Evolutionary conservation across 805 yeast species (phyloP).

Genomic region (Hanseniaspora vineae): DNA sequence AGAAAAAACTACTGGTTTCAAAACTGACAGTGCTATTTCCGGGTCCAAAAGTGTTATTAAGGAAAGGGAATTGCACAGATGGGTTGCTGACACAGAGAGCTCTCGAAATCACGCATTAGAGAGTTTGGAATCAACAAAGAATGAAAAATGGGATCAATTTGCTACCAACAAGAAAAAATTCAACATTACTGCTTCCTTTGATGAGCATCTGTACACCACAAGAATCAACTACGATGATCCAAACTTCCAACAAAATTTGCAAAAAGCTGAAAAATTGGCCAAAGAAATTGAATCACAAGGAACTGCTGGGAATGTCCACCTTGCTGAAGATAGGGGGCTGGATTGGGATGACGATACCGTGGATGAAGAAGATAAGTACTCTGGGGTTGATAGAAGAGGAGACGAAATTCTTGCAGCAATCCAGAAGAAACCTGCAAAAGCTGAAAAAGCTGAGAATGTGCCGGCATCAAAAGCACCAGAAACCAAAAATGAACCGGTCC

Average conservation of each 20-base stretch:
- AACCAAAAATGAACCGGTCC: too few relatives aligned
- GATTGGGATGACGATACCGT: constrained; percentile 67
- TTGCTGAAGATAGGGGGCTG: constrained; percentile 86
- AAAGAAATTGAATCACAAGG: constrained; percentile 65
- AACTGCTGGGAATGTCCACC: constrained; percentile 55
- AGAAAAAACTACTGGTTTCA: constrained; percentile 31
- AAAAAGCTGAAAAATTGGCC: constrained; percentile 67
- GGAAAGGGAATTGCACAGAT: constrained; percentile 67
- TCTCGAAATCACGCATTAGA: constrained; percentile 17
- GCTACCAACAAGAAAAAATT: constrained; percentile 80
- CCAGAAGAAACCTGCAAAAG: constrained; percentile 13
- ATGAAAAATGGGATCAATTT: constrained; percentile 80
- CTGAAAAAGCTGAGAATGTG: not conserved
- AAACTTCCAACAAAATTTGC: constrained; percentile 50
- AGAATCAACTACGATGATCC: constrained; percentile 58
- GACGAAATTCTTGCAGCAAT: constrained; percentile 23
- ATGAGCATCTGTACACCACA: constrained; percentile 82
- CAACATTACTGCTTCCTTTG: constrained; percentile 71
- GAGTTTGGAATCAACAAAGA: constrained; percentile 19
- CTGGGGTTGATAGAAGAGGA: constrained; percentile 62
- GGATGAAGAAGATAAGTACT: constrained; percentile 93
- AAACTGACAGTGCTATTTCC: constrained; percentile 79
- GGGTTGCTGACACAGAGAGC: constrained; percentile 60
- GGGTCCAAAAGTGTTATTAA: constrained; percentile 28
- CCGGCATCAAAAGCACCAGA: too few relatives aligned